Evolutionary conservation across 257 asterid genomes (phyloP).

Genomic region (Anisodus acutangulus): DNA sequence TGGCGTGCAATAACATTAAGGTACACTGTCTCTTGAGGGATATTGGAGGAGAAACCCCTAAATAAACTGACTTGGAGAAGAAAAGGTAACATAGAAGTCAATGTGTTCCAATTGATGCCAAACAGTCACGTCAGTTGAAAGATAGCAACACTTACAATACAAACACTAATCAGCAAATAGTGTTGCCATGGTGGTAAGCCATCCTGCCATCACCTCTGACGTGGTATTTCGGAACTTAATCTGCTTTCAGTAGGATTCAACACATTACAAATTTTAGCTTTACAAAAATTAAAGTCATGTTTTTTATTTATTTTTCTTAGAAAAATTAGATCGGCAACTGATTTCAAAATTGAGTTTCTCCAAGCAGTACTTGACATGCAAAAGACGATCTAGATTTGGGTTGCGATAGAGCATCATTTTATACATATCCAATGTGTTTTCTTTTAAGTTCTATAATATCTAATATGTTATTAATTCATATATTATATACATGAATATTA

Average conservation of each 20-base stretch:
- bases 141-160: not conserved
- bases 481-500: not conserved
- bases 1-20: constrained; percentile 10
- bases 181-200: not conserved
- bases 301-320: not conserved
- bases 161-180: constrained; percentile 24
- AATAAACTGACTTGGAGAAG: not conserved
- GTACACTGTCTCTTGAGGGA: constrained; percentile 2
- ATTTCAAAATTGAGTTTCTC: not conserved
- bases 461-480: constrained; percentile 5
- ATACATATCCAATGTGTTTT: not conserved
- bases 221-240: constrained; percentile 13
- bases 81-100: constrained; percentile 10
- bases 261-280: constrained; percentile 19
- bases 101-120: not conserved
- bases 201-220: not conserved
- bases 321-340: not conserved
- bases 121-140: not conserved
- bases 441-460: not conserved
- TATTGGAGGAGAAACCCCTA: not conserved
- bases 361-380: constrained; percentile 15
- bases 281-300: not conserved
- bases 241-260: constrained; percentile 14
- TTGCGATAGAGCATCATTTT: not conserved
- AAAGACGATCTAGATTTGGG: not conserved